Percentiles rank a stretch among this genome's conserved stretches.
Evolutionary conservation across 345 rosid genomes (phyloP).

Genomic region (Eucalyptus polybractea): DNA sequence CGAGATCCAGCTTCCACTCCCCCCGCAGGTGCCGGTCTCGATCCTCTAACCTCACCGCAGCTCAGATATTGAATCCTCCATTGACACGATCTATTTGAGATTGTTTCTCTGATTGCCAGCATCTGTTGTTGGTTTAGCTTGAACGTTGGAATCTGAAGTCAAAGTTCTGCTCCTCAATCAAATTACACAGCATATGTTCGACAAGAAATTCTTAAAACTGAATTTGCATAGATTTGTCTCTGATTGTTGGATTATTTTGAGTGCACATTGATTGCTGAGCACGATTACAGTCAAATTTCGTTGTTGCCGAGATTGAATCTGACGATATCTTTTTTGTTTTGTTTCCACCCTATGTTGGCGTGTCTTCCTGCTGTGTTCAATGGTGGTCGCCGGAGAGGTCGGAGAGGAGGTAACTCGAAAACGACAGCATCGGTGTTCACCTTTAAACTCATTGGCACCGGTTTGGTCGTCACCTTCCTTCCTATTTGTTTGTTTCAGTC

Average conservation of each 20-base stretch:
- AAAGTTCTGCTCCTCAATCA: not conserved
- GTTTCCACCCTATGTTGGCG: not conserved
- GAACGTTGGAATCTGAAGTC: not conserved
- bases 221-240: not conserved
- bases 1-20: not conserved
- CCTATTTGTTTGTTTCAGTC: not conserved
- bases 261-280: not conserved
- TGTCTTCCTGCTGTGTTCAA: not conserved
- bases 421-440: not conserved
- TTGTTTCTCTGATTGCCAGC: not conserved
- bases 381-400: fast-evolving
- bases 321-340: no score
- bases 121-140: not conserved
- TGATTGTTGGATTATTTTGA: not conserved
- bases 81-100: not conserved
- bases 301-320: not conserved
- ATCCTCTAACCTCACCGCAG: not conserved
- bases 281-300: not conserved
- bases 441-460: not conserved
- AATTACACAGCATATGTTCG: not conserved
- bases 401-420: not conserved
- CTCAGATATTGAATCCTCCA: not conserved
- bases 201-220: no score
- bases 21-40: fast-evolving
- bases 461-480: not conserved